A percentile compares a stretch with the other conserved stretches of the same genome.
phyloP scores from a whole-genome alignment of 805 yeast species.

The Kregervanrija pseudodelftensis region DNA sequence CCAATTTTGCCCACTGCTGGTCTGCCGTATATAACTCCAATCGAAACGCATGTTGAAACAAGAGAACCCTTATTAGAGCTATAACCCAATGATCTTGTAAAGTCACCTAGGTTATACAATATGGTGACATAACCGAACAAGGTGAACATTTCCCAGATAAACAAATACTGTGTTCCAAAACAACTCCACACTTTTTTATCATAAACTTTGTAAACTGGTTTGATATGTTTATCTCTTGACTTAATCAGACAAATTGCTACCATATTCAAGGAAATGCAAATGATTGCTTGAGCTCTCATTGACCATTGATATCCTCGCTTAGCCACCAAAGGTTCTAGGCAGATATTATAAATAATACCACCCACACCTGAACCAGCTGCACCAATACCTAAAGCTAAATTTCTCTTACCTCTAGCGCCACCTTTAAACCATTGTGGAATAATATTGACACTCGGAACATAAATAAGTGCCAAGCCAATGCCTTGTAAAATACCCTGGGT shows the following conservation, averaged over 20 bases:
- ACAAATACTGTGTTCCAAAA: conserved; percentile 24
- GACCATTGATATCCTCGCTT: conserved; percentile 38
- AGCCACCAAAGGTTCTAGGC: conserved; percentile 36
- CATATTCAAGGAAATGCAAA: conserved; percentile 26
- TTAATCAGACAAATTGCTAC: conserved; percentile 29
- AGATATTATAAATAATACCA: conserved; percentile 40
- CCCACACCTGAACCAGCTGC: conserved; percentile 47
- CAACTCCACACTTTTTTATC: conserved; percentile 33
- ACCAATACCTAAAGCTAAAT: conserved; percentile 38
- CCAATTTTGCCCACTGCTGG: conserved; percentile 45
- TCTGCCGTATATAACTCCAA: conserved; percentile 47
- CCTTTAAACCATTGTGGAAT: conserved; percentile 58
- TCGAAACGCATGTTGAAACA: conserved; percentile 50
- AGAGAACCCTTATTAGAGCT: conserved; percentile 44
- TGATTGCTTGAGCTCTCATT: conserved; percentile 36
- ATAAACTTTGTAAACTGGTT: conserved; percentile 29
- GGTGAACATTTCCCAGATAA: conserved; percentile 37
- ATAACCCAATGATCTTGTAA: conserved; percentile 52
- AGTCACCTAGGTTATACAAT: conserved; percentile 49
- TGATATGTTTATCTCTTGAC: conserved; percentile 29
- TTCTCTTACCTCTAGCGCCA: conserved; percentile 37
- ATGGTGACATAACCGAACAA: conserved; percentile 53
- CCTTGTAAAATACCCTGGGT: conserved; percentile 64
- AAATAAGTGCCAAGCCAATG: conserved; percentile 45
- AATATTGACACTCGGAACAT: conserved; percentile 49